Conservation (phyloP, 2,329 filamentous ascomycete genomes). For the Tolypocladium endophyticum region DNA sequence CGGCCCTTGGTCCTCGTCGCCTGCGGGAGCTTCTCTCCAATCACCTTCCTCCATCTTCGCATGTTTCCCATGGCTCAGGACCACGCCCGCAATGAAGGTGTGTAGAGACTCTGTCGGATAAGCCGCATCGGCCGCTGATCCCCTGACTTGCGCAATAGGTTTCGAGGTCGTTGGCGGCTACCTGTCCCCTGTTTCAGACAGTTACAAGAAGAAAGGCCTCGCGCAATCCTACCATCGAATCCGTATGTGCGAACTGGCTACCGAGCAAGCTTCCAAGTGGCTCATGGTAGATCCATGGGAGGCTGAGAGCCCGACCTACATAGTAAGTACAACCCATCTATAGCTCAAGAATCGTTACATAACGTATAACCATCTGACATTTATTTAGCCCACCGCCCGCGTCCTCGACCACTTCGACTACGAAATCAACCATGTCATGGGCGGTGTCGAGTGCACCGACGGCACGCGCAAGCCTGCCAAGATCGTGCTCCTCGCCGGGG, state of each 20-base stretch:
- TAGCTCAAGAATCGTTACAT: no score
- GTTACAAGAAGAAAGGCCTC: constrained; percentile 26
- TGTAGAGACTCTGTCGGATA: constrained; percentile 1
- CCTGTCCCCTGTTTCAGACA: constrained; percentile 19
- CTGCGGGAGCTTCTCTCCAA: constrained; percentile 43
- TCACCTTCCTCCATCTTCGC: constrained; percentile 67
- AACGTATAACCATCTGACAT: no score
- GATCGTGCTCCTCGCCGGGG: constrained; percentile 74
- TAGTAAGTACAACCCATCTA: no score
- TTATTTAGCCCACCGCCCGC: constrained; percentile 57
- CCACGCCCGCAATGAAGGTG: constrained; percentile 47
- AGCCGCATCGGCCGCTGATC: neutral
- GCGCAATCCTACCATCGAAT: constrained; percentile 26
- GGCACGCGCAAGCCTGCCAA: constrained; percentile 57
- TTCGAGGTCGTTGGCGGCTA: constrained; percentile 81
- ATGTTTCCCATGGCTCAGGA: constrained; percentile 86
- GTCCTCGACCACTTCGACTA: constrained; percentile 87
- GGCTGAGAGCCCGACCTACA: constrained; percentile 69
- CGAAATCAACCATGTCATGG: constrained; percentile 71
- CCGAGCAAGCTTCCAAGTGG: constrained; percentile 60
- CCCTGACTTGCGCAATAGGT: constrained; percentile 7
- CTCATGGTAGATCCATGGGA: constrained; percentile 87
- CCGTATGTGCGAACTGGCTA: constrained; percentile 76
- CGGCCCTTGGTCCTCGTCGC: neutral
- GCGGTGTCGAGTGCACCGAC: constrained; percentile 61